Conservation (phyloP, 2,329 filamentous ascomycete species). For the Fusarium liriodendri region DNA sequence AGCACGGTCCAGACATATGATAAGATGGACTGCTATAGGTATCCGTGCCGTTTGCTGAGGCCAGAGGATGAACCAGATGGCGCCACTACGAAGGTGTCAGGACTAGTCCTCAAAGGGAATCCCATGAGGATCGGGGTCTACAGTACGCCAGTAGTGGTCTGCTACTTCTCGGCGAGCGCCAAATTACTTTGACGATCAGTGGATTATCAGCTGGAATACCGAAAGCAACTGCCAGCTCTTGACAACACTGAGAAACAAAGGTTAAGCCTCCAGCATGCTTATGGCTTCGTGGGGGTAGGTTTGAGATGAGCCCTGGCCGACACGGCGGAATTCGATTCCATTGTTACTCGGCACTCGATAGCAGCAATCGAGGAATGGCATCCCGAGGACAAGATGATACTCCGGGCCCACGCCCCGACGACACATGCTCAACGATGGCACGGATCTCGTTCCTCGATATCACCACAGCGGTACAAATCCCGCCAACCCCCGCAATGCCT, state of each 20-base stretch:
- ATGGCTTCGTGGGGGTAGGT: not conserved
- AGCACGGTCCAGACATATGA: slow-evolving; percentile 6
- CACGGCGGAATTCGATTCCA: not conserved
- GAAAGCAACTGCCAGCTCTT: not conserved
- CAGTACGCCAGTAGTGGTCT: not conserved
- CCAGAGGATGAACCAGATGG: slow-evolving; percentile 29
- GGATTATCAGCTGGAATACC: not conserved
- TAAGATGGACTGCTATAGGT: slow-evolving; percentile 25
- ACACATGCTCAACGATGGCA: slow-evolving; percentile 18
- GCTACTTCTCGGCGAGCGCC: not conserved
- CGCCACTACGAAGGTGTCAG: slow-evolving; percentile 23
- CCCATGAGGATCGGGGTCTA: slow-evolving; percentile 1
- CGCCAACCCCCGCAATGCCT: slow-evolving; percentile 27
- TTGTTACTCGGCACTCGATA: not conserved
- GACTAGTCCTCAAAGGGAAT: slow-evolving; percentile 18
- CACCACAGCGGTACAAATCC: slow-evolving; percentile 16
- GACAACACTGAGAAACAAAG: not conserved
- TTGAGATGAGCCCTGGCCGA: not conserved
- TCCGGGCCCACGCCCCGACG: slow-evolving; percentile 2
- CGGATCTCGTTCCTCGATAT: slow-evolving; percentile 20
- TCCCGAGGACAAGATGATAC: slow-evolving; percentile 5
- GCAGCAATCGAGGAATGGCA: not conserved
- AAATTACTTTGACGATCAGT: slow-evolving; percentile 8
- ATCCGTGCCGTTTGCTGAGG: slow-evolving; percentile 18
- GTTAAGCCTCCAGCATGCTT: not conserved